A percentile compares a stretch with the other conserved stretches of the same genome.
Evolutionary conservation across 2,329 filamentous ascomycete species (phyloP).

Genomic region (Talaromyces sp.): DNA sequence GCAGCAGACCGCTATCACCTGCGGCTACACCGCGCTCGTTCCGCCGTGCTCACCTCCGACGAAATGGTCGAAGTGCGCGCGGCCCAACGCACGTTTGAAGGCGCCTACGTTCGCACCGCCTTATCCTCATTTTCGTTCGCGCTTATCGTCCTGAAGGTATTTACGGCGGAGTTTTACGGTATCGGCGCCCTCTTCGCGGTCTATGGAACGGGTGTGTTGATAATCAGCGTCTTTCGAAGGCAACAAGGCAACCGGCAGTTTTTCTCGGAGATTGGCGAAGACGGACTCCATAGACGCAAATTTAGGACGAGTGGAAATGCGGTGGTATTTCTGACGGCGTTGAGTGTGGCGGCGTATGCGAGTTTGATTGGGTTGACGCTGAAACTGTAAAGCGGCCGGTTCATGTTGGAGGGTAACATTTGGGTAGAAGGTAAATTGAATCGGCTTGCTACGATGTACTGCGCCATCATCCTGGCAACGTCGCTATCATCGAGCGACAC

Average conservation of each 20-base stretch:
- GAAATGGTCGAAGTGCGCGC: slow-evolving; percentile 94
- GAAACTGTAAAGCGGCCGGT: slow-evolving; percentile 34
- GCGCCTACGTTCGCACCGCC: slow-evolving; percentile 91
- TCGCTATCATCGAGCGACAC: neutral
- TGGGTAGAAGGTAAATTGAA: neutral
- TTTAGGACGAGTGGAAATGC: slow-evolving; percentile 66
- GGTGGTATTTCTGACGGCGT: slow-evolving; percentile 58
- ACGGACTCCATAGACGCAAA: slow-evolving; percentile 58
- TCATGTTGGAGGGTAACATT: neutral
- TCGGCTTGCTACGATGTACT: neutral
- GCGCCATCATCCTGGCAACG: too few species aligned
- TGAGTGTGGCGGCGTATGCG: slow-evolving; percentile 61
- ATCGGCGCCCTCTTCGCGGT: slow-evolving; percentile 95
- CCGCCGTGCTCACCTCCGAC: slow-evolving; percentile 72
- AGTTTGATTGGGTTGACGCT: slow-evolving; percentile 58
- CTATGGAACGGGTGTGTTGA: slow-evolving; percentile 79
- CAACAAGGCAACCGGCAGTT: slow-evolving; percentile 94
- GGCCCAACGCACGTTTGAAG: slow-evolving; percentile 93
- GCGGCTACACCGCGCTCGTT: slow-evolving; percentile 77
- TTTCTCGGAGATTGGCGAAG: slow-evolving; percentile 60
- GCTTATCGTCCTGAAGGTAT: slow-evolving; percentile 91
- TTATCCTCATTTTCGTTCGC: slow-evolving; percentile 94
- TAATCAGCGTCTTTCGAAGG: slow-evolving; percentile 78
- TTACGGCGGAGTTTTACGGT: slow-evolving; percentile 92
- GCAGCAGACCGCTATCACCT: slow-evolving; percentile 72